phyloP scores from a whole-genome alignment of 2,329 filamentous ascomycete genomes.

The Rhytidhysteron rufulum region DNA sequence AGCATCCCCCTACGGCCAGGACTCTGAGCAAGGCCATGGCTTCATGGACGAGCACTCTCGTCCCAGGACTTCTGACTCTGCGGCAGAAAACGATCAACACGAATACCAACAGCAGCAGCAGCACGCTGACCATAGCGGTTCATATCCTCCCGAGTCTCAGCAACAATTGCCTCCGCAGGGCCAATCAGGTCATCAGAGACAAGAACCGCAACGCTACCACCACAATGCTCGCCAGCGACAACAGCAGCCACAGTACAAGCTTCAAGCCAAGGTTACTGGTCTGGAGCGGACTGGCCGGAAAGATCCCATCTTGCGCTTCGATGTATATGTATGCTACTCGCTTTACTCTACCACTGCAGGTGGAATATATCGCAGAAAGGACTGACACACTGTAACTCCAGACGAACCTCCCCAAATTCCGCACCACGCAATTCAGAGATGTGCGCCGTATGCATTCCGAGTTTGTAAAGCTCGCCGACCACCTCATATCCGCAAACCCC shows the following conservation, averaged over 20 bases:
- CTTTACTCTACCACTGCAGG: background rate
- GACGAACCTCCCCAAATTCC: constrained; percentile 98
- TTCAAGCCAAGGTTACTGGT: constrained; percentile 92
- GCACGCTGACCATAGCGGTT: constrained; percentile 31
- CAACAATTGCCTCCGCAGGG: constrained; percentile 27
- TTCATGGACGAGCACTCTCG: constrained; percentile 30
- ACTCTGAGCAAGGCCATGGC: constrained; percentile 27
- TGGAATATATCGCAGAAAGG: background rate
- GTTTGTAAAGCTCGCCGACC: constrained; percentile 92
- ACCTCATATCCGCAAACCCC: constrained; percentile 95
- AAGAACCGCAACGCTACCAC: constrained; percentile 47
- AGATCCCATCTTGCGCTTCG: constrained; percentile 90
- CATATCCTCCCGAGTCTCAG: constrained; percentile 30
- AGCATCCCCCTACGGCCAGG: constrained; percentile 35
- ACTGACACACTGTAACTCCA: constrained; percentile 39
- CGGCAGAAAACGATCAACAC: constrained; percentile 33
- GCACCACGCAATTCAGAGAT: constrained; percentile 97
- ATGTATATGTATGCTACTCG: constrained; percentile 74
- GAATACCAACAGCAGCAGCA: constrained; percentile 36
- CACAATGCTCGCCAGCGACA: constrained; percentile 33
- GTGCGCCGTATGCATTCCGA: constrained; percentile 93
- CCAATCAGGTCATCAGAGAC: constrained; percentile 38
- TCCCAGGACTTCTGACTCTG: constrained; percentile 17
- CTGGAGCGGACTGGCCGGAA: constrained; percentile 92
- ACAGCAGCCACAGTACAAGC: constrained; percentile 67